Base-by-base conservation (phyloP, 2,329 filamentous ascomycete genomes). In the Sporothrix brasiliensis region DNA sequence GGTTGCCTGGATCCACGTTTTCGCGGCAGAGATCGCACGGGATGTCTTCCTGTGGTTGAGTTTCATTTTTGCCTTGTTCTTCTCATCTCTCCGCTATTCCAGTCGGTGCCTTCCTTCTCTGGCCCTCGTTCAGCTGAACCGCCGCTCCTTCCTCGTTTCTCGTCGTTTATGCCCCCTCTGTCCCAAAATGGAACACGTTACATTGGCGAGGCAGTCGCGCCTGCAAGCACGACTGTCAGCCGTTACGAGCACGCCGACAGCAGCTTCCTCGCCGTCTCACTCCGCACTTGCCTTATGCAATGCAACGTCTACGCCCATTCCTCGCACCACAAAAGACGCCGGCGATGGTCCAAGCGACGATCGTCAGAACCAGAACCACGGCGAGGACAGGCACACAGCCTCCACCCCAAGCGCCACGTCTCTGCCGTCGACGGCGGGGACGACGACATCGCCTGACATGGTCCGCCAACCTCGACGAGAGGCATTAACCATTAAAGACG, bases 171-270 rank as follows among this genome's bases (percentile, higher is more conserved):
- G 6, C 14, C 30, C 61, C 21, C 11, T 44, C 47, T 50, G 54
- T 24, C 47, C 65, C 11, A 19, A n/a, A n/a, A 67, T 53, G 63
- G 47, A 52, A 41, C 19, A 21, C 53, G 63, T 53, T 67, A 53
- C 63, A 53, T 67, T 39, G 16, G 19, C 11, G 30, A 67, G 49
- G 30, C 49, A 67, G 49, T 30, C n/a, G 49, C 65, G 24, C 10
- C 19, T 13, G 34, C 56, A 60, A 41, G 34, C 56, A 60, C 34
- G 30, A 41, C 56, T 30, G 19, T 13, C 10, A 41, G n/a, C 58
- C 34, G 27, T n/a, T 13, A 21, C 34, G 21, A 21, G 41, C 21
- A 52, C 27, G 2, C 19, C 63, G 19, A 14, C 44, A 2, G 13
- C 61, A 52, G 19, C n/a, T 24, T 34, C 34, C 34, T 34, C 34